These are phyloP conservation scores for Pluteus cervinus DNA, from an alignment of 768 basidiomycete species.

Conservation along the genomic window DNA sequence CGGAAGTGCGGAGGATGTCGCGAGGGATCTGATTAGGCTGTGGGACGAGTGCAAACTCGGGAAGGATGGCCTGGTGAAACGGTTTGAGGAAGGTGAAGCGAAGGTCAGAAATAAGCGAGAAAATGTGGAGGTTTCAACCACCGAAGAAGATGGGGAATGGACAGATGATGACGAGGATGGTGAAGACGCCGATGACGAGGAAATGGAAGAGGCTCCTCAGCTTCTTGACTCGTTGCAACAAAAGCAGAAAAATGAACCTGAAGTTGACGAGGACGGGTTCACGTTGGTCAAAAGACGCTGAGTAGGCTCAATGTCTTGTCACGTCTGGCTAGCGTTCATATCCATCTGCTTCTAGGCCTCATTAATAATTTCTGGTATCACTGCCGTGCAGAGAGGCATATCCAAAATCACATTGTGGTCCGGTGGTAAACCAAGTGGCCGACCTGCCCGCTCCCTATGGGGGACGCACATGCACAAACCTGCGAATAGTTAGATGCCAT, in stretches of 20 bases:
- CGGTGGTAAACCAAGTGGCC: no score
- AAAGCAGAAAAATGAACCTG: slow-evolving; percentile 47
- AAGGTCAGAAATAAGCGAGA: slow-evolving; percentile 50
- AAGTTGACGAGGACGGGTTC: slow-evolving; percentile 92
- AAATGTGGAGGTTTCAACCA: slow-evolving; percentile 38
- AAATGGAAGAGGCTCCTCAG: slow-evolving; percentile 44
- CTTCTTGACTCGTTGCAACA: slow-evolving; percentile 35
- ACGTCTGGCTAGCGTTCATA: no score
- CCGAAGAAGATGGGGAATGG: slow-evolving; percentile 34
- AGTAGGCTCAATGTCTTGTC: no score
- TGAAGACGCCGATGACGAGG: slow-evolving; percentile 39
- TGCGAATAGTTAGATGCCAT: no score
- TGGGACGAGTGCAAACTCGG: slow-evolving; percentile 52
- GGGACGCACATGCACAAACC: no score
- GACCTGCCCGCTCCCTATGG: no score
- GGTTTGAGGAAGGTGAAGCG: slow-evolving; percentile 62
- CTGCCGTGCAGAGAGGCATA: no score
- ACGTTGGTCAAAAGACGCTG: slow-evolving; percentile 62
- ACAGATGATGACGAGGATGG: slow-evolving; percentile 43
- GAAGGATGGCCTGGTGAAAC: slow-evolving; percentile 41
- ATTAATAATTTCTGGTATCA: no score
- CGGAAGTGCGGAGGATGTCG: slow-evolving; percentile 69
- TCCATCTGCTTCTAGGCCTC: no score
- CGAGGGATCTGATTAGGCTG: slow-evolving; percentile 61
- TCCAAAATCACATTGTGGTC: no score